Evolutionary conservation across 805 yeast species (phyloP).

Genomic region (Blastobotrys peoriensis): DNA sequence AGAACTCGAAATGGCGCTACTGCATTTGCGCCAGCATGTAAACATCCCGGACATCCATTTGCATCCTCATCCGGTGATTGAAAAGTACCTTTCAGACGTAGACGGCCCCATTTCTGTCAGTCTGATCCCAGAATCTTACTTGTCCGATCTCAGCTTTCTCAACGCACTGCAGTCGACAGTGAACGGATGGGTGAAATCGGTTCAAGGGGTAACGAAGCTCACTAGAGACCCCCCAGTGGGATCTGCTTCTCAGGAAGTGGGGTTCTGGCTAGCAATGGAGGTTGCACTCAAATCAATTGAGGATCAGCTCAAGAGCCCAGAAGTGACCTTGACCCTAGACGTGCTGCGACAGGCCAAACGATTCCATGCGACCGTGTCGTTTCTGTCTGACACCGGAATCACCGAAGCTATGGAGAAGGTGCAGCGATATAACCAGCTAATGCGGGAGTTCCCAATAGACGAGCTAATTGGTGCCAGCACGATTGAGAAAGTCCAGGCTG

Average conservation of each 20-base stretch:
- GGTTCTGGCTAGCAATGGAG: constrained; percentile 75
- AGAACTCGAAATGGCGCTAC: constrained; percentile 62
- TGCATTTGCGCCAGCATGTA: constrained; percentile 59
- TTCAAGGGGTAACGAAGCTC: constrained; percentile 50
- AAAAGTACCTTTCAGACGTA: constrained; percentile 30
- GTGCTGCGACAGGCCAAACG: constrained; percentile 66
- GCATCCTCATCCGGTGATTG: constrained; percentile 47
- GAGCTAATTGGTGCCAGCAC: constrained; percentile 46
- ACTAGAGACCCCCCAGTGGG: constrained; percentile 52
- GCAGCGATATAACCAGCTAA: constrained; percentile 51
- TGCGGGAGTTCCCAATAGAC: constrained; percentile 65
- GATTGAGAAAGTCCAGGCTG: constrained; percentile 39
- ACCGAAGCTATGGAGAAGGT: constrained; percentile 47
- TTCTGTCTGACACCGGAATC: constrained; percentile 66
- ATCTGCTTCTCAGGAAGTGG: constrained; percentile 59
- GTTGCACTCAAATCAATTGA: constrained; percentile 48
- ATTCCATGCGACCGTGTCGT: constrained; percentile 70
- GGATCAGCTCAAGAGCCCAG: constrained; percentile 50
- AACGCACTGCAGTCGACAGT: constrained; percentile 66
- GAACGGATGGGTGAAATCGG: constrained; percentile 65
- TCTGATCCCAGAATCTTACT: constrained; percentile 32
- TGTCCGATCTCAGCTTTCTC: constrained; percentile 49
- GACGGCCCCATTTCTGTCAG: constrained; percentile 23
- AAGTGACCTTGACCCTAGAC: constrained; percentile 51
- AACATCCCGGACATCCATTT: constrained; percentile 59